phyloP scores from a whole-genome alignment of 2,329 filamentous ascomycete species.

The Annulohypoxylon truncatum region DNA sequence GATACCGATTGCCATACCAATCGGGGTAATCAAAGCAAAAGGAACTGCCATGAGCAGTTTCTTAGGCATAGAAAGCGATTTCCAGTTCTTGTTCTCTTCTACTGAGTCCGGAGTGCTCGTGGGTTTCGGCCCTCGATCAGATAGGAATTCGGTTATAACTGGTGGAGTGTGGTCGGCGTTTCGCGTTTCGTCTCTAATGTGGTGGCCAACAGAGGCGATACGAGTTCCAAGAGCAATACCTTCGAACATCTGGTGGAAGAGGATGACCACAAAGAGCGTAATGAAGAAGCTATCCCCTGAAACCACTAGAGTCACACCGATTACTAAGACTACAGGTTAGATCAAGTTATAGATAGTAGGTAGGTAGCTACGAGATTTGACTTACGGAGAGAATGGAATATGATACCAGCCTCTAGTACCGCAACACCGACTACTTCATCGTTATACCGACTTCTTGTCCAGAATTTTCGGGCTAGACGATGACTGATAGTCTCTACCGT shows the following conservation, averaged over 20 bases:
- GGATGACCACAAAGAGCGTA: conserved; percentile 73
- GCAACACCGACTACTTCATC: conserved; percentile 66
- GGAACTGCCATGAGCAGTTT: conserved; percentile 71
- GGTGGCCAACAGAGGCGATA: conserved; percentile 68
- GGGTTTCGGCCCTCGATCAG: background rate
- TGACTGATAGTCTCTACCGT: conserved; percentile 75
- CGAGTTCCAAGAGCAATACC: conserved; percentile 78
- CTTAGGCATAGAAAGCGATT: conserved; percentile 54
- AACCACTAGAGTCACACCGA: conserved; percentile 72
- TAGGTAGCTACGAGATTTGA: conserved; percentile 16
- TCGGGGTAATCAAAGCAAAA: conserved; percentile 78
- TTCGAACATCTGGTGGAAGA: conserved; percentile 84
- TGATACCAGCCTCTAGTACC: conserved; percentile 77
- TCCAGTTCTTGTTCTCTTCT: background rate
- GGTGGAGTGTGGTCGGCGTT: background rate
- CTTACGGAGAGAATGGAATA: conserved; percentile 78
- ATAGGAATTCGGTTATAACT: background rate
- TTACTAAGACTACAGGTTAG: conserved; percentile 57
- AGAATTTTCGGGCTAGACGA: conserved; percentile 61
- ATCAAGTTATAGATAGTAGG: background rate
- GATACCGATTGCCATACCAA: conserved; percentile 80
- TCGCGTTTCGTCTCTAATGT: conserved; percentile 13
- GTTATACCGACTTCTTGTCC: conserved; percentile 24
- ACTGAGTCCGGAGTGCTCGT: background rate
- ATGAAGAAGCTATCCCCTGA: conserved; percentile 66